phyloP scores from a whole-genome alignment of 306 rosid species.

The Vigna reflexopilosa region DNA sequence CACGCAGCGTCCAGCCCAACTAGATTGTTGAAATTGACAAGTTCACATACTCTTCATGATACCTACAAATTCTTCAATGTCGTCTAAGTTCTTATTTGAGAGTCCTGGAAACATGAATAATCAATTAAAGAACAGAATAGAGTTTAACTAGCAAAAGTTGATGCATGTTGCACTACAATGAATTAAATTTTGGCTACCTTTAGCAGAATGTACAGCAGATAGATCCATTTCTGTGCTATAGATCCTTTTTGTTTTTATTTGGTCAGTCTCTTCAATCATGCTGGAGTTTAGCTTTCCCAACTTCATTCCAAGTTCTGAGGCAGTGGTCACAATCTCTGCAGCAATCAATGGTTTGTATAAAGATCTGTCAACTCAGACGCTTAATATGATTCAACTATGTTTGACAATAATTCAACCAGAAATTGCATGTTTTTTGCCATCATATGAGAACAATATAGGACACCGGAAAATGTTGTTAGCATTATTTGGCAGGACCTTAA shows the following conservation, averaged over 20 bases:
- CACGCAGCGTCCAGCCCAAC: neutral
- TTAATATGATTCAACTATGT: slow-evolving; percentile 6
- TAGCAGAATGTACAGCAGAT: slow-evolving; percentile 42
- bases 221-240: slow-evolving; percentile 44
- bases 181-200: slow-evolving; percentile 52
- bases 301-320: slow-evolving; percentile 62
- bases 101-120: slow-evolving; percentile 59
- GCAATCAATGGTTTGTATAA: slow-evolving; percentile 36
- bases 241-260: slow-evolving; percentile 43
- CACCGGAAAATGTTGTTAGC: slow-evolving; percentile 15
- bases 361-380: slow-evolving; percentile 24
- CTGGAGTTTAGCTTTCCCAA: slow-evolving; percentile 49
- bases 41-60: slow-evolving; percentile 54
- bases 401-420: slow-evolving; percentile 16
- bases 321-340: slow-evolving; percentile 66
- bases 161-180: slow-evolving; percentile 36
- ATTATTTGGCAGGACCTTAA: slow-evolving; percentile 28
- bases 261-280: slow-evolving; percentile 53
- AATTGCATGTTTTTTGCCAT: neutral
- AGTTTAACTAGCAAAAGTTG: slow-evolving; percentile 2
- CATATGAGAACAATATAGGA: neutral
- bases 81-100: slow-evolving; percentile 55
- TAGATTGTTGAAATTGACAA: slow-evolving; percentile 16
- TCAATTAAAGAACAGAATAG: neutral
- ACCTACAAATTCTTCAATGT: slow-evolving; percentile 50